phyloP scores from a whole-genome alignment of 2,329 filamentous ascomycete genomes.

The Neocucurbitaria cava region DNA sequence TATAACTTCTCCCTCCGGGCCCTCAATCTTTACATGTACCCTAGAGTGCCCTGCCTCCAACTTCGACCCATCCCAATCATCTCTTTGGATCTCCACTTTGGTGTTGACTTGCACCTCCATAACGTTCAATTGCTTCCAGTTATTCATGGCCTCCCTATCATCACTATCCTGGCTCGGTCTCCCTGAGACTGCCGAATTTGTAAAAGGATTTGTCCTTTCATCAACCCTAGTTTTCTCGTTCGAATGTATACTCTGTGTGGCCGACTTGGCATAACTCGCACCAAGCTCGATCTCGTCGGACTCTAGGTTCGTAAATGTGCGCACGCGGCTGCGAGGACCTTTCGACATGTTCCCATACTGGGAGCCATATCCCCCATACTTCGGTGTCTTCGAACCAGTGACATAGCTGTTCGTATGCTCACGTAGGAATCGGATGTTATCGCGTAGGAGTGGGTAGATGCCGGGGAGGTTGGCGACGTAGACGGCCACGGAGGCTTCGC shows the following conservation, averaged over 20 bases:
- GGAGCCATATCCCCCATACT: conserved; percentile 27
- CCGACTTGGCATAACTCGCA: conserved; percentile 15
- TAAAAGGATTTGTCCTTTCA: conserved; percentile 12
- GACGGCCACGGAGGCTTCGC: conserved; percentile 61
- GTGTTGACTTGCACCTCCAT: conserved; percentile 36
- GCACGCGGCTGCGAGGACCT: conserved; percentile 13
- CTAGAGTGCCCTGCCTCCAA: conserved; percentile 4
- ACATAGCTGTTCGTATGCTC: conserved; percentile 27
- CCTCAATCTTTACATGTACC: conserved; percentile 17
- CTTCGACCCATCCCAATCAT: conserved; percentile 18
- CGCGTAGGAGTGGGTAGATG: conserved; percentile 60
- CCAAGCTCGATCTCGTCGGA: conserved; percentile 34
- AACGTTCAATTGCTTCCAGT: conserved; percentile 17
- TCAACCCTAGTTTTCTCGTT: conserved; percentile 6
- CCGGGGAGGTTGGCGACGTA: conserved; percentile 62
- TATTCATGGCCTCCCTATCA: conserved; percentile 14
- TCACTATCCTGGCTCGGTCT: conserved; percentile 26
- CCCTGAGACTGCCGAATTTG: background rate
- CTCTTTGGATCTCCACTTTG: conserved; percentile 37
- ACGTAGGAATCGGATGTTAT: conserved; percentile 48
- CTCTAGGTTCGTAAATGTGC: conserved; percentile 10
- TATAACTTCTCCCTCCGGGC: conserved; percentile 2
- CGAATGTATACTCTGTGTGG: conserved; percentile 10
- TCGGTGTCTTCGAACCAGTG: conserved; percentile 19
- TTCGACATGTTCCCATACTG: conserved; percentile 27